Evolutionary conservation across 2,329 filamentous ascomycete species (phyloP), one percentile per base, ranked within the genome.

Genomic region (Diplodia corticola): DNA sequence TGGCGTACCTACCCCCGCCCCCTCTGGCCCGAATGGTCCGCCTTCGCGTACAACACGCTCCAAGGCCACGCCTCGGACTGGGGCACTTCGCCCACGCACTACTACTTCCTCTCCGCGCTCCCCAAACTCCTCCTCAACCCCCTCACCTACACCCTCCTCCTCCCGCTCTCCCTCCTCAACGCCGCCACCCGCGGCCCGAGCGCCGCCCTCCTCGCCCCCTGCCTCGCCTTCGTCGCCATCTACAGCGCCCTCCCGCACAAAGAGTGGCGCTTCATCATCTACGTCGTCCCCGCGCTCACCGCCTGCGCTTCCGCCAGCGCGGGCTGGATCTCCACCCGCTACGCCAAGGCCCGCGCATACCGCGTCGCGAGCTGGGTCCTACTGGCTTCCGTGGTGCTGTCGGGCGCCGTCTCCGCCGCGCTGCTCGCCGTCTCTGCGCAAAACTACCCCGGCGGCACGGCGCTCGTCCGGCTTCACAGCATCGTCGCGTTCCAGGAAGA

Each of bases 201-300:
- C 63, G 68, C 91, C 0, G 81, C 83, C 48, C 78, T 88, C 9
- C 71, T 91, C 4, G 71, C 89, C 2, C 93, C 95, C 0, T 84
- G 86, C 10, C 70, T 96, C 1, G 77, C 85, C 33, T 99, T 93
- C 76, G 83, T 96, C 22, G 84, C 84, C 4, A 77, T 96, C 50
- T 98, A 97, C 82, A 97, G 92, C 69, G 72, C 92, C 60, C 90
- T 97, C 68, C 93, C 94, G 0, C 95, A 99, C 81, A 99, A 99
- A 76, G 95, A 99, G 80, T 91, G 93, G 76, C 91, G 95, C 20
- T 99, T 99, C 82, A 89, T 99, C 71, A 88, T 98, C 72, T 98
- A 98, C 79, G 84, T 88, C 63, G 84, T 96, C 26, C 95, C 95
- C 0, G 84, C 89, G 0, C 81, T 98, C 33, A 97, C 93, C 0